Evolutionary conservation across 2,329 filamentous ascomycete genomes (phyloP).

Genomic region (Aspergillus vadensis): DNA sequence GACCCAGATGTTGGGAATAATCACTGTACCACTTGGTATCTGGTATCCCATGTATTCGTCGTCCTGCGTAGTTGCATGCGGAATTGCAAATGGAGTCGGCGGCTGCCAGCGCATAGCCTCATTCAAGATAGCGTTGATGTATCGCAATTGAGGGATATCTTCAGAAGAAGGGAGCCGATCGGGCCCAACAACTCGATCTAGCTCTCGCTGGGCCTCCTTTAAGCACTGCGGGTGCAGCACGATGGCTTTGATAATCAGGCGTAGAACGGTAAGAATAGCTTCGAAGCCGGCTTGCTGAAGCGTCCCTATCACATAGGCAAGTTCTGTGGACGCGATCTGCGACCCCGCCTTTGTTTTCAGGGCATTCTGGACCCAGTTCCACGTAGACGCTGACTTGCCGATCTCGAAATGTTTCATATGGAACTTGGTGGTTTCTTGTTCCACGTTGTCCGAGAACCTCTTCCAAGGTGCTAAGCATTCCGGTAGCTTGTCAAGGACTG

Average conservation of each 20-base stretch:
- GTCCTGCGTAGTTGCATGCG: conserved; percentile 30
- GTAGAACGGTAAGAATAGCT: neutral
- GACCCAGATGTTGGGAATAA: conserved; percentile 30
- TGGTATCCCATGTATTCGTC: conserved; percentile 26
- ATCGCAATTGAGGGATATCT: conserved; percentile 39
- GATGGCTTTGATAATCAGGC: neutral
- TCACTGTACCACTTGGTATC: conserved; percentile 37
- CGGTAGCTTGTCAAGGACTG: neutral
- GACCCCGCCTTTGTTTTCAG: neutral
- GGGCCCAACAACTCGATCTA: conserved; percentile 41
- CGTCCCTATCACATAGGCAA: neutral
- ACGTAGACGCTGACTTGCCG: neutral
- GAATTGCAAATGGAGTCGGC: conserved; percentile 31
- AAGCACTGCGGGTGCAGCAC: conserved; percentile 23
- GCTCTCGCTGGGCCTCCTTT: conserved; percentile 49
- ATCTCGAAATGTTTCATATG: neutral
- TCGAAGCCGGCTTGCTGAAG: neutral
- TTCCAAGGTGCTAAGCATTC: neutral
- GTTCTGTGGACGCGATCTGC: neutral
- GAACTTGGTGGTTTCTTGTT: neutral
- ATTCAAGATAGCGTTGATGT: conserved; percentile 38
- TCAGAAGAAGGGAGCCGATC: conserved; percentile 36
- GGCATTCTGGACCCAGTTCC: neutral
- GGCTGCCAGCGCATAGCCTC: conserved; percentile 40
- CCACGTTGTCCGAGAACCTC: neutral